Conservation (phyloP, 163 green algal species). For the Chlamydomonas reinhardtii region DNA sequence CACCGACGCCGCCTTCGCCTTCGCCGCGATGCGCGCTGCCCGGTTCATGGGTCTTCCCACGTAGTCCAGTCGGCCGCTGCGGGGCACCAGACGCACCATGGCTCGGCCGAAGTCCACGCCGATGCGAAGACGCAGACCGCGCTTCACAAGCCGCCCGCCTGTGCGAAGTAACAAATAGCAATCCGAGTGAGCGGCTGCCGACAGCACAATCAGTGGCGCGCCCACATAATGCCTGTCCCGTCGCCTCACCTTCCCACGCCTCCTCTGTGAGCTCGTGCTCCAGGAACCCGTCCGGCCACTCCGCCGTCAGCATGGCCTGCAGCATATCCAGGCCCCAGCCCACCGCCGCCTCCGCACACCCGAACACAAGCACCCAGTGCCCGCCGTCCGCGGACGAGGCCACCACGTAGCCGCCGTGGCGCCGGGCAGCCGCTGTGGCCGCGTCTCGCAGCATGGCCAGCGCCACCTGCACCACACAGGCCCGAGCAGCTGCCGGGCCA, state of each 20-base stretch:
- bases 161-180: background rate
- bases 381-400: conserved; percentile 21
- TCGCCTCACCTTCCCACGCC: conserved; percentile 34
- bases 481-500: too few relatives aligned
- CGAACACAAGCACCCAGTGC: conserved; percentile 48
- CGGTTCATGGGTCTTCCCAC: conserved; percentile 37
- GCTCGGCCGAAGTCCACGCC: conserved; percentile 36
- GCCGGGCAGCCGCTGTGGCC: background rate
- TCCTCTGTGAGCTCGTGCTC: conserved; percentile 47
- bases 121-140: conserved; percentile 31
- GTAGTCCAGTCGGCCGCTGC: conserved; percentile 36
- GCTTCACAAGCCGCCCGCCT: conserved; percentile 2
- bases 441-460: conserved; percentile 14
- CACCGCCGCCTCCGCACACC: conserved; percentile 7
- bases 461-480: background rate
- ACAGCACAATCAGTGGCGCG: too few relatives aligned
- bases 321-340: conserved; percentile 37
- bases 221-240: too few relatives aligned
- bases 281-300: conserved; percentile 34
- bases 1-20: conserved; percentile 46
- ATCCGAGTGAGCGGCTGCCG: too few relatives aligned
- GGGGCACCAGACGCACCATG: conserved; percentile 38
- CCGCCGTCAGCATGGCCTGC: conserved; percentile 32
- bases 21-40: conserved; percentile 32
- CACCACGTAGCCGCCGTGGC: conserved; percentile 40